These are phyloP conservation scores for Moniliella sp. DNA, from an alignment of 1,284 basidiomycete species.

Conservation along the genomic window DNA sequence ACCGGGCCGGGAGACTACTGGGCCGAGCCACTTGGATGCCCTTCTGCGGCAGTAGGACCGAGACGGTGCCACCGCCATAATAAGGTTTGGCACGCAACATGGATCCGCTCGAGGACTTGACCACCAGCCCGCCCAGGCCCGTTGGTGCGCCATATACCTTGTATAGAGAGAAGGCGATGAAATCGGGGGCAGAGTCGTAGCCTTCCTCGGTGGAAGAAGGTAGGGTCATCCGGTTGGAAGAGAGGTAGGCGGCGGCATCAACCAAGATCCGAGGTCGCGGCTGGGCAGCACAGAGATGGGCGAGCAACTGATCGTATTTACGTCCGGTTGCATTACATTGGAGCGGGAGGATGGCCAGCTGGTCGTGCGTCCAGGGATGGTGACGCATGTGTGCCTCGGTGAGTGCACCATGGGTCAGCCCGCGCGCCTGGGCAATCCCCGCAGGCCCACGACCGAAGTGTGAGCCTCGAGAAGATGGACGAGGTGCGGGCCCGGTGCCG, in stretches of 20 bases:
- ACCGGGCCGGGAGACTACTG: constrained; percentile 5
- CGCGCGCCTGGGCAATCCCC: constrained; percentile 6
- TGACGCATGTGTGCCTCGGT: background rate
- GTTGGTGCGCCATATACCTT: constrained; percentile 20
- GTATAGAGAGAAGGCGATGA: constrained; percentile 16
- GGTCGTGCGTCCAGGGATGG: constrained; percentile 3
- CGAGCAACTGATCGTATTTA: constrained; percentile 6
- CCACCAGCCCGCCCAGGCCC: constrained; percentile 13
- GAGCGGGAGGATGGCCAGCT: constrained; percentile 5
- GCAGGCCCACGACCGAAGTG: constrained; percentile 12
- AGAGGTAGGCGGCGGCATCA: constrained; percentile 16
- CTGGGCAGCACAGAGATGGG: background rate
- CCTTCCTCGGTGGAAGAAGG: background rate
- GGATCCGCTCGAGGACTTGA: constrained; percentile 5
- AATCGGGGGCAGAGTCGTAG: constrained; percentile 7
- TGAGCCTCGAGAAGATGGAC: constrained; percentile 9
- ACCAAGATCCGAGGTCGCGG: constrained; percentile 5
- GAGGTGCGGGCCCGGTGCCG: constrained; percentile 2
- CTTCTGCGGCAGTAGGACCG: constrained; percentile 6
- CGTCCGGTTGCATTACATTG: constrained; percentile 18
- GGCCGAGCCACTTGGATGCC: constrained; percentile 7
- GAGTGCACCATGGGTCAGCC: constrained; percentile 1
- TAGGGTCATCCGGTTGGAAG: constrained; percentile 5
- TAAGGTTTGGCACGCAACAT: constrained; percentile 7
- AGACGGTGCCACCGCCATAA: constrained; percentile 14